Conservation (phyloP, 2,329 filamentous ascomycete genomes). For the Scytalidium lignicola region DNA sequence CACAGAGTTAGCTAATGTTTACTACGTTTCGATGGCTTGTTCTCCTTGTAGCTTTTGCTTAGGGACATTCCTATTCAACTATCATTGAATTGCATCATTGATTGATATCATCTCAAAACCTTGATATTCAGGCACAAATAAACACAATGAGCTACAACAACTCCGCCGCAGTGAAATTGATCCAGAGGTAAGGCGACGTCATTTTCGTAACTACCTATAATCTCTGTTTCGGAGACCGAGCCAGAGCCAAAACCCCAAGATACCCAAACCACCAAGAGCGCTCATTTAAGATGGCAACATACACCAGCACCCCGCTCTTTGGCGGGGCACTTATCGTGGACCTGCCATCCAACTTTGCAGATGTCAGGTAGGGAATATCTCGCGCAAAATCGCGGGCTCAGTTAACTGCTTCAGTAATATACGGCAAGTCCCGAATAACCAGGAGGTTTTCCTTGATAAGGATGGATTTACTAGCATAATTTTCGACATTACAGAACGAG, state of each 20-base stretch:
- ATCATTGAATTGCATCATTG: neutral
- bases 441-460: slow-evolving; percentile 86
- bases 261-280: neutral
- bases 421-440: slow-evolving; percentile 76
- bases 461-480: slow-evolving; percentile 83
- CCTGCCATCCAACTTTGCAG: slow-evolving; percentile 62
- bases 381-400: neutral
- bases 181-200: neutral
- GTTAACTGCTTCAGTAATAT: slow-evolving; percentile 48
- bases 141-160: neutral
- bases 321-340: slow-evolving; percentile 68
- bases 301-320: slow-evolving; percentile 57
- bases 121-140: neutral
- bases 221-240: neutral
- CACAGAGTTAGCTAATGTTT: too few species aligned
- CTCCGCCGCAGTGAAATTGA: neutral
- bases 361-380: slow-evolving; percentile 57
- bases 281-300: slow-evolving; percentile 43
- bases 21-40: too few species aligned
- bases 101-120: neutral
- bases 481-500: slow-evolving; percentile 83
- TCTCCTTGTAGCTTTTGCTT: too few species aligned
- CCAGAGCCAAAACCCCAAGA: neutral
- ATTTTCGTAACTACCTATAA: neutral
- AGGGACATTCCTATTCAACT: too few species aligned